Evolutionary conservation across 2,329 filamentous ascomycete genomes (phyloP).

Genomic region (Aureobasidium sp.): DNA sequence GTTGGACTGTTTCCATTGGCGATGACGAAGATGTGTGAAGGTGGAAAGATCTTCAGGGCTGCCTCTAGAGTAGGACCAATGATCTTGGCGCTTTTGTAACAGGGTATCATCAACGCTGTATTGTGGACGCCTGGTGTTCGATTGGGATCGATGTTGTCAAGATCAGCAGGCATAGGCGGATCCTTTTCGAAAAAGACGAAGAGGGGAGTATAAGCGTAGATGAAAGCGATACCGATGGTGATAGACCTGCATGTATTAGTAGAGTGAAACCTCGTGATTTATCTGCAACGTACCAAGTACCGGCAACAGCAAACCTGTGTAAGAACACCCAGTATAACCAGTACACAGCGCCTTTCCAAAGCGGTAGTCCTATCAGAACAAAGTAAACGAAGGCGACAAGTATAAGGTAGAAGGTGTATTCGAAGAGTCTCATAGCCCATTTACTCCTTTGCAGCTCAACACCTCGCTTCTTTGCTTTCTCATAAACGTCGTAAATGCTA

Average conservation of each 20-base stretch:
- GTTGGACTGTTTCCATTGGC: constrained; percentile 43
- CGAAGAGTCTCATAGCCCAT: constrained; percentile 33
- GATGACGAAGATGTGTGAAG: constrained; percentile 41
- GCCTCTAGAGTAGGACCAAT: constrained; percentile 38
- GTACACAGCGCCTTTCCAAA: constrained; percentile 41
- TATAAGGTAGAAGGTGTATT: constrained; percentile 33
- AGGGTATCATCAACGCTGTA: constrained; percentile 42
- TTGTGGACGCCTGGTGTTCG: constrained; percentile 26
- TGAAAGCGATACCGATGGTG: constrained; percentile 30
- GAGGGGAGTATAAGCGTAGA: constrained; percentile 24
- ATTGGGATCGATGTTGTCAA: constrained; percentile 14
- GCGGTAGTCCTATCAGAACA: constrained; percentile 38
- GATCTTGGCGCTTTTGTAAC: constrained; percentile 40
- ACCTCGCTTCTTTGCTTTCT: constrained; percentile 20
- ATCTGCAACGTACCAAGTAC: constrained; percentile 27
- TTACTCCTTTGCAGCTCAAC: constrained; percentile 21
- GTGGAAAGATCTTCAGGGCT: constrained; percentile 41
- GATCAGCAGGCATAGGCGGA: constrained; percentile 26
- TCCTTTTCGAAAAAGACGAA: constrained; percentile 30
- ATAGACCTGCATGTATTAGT: constrained; percentile 24
- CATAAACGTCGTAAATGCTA: constrained; percentile 21
- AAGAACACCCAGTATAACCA: constrained; percentile 37
- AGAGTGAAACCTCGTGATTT: rapidly evolving
- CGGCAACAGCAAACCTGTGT: constrained; percentile 32
- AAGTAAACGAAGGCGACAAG: constrained; percentile 38